Base-by-base conservation (phyloP, 2,329 filamentous ascomycete species). In the Curvularia sp. region DNA sequence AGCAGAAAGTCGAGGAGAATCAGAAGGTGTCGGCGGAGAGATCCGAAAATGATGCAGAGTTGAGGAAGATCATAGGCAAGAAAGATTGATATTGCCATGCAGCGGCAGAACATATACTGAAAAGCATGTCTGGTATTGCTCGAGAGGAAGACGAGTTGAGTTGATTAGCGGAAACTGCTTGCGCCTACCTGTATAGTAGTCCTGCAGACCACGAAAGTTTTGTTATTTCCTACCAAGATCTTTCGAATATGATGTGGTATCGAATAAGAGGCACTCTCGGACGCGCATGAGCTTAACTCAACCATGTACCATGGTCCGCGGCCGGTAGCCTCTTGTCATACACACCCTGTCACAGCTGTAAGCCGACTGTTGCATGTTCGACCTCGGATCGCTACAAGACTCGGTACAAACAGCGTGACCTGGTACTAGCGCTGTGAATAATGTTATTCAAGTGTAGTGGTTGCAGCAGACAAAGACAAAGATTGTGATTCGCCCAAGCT, bases 41-140 rank as follows among this genome's bases (percentile, higher is more conserved):
- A 43, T 75, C 74, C 5, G 70, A 73, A 18, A 76, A 77, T 43
- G 77, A 80, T 33, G 70, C 77, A 41, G 66, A 76, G 58, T 44
- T 80, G 55, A 73, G 75, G 57, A 77, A 74, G 53, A 67, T 78
- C 55, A 71, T 74, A 64, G 76, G 73, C 5, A 77, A 74, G 62
- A 66, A 71, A 18, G 63, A 71, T 15, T 73, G 53, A 68, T 44
- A 2, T 18, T 12, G 13, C 9, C n/a, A 2, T 31, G 10, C 1
- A 35, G 22, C 1, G 22, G 48, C 26, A 15, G 15, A 10, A 18
- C 44, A 5, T 31, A 28, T n/a, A 7, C 12, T 33, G 5, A 18
- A 28, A 47, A 26, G 15, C 10, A 2, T 47, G 42, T 22, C 9
- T 31, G 44, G 13, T 20, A 7, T 22, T n/a, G 15, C 44, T 13